Evolutionary conservation across 2,329 filamentous ascomycete species (phyloP).

Genomic region (Aspergillus tamarii): DNA sequence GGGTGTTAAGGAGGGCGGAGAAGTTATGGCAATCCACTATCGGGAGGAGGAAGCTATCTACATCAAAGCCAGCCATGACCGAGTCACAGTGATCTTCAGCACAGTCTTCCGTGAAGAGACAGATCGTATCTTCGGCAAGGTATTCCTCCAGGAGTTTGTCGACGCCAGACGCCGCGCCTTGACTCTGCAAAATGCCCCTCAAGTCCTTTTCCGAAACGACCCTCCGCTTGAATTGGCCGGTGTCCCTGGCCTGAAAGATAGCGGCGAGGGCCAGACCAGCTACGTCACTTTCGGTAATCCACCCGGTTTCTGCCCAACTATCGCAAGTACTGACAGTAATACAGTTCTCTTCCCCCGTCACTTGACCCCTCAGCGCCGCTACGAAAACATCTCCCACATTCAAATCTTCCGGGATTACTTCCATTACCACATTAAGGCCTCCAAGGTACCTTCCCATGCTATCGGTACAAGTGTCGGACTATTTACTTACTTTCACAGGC

Average conservation of each 20-base stretch:
- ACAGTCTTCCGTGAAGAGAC: conserved; percentile 98
- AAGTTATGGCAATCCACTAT: conserved; percentile 96
- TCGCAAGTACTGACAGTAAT: conserved; percentile 17
- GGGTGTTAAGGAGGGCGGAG: conserved; percentile 83
- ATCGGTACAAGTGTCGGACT: background rate
- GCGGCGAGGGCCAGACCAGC: conserved; percentile 82
- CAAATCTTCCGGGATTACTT: conserved; percentile 99
- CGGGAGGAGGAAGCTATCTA: conserved; percentile 98
- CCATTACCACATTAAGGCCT: conserved; percentile 99
- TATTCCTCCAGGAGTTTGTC: conserved; percentile 98
- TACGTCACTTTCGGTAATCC: conserved; percentile 93
- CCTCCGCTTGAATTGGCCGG: conserved; percentile 88
- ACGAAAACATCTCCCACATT: conserved; percentile 97
- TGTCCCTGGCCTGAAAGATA: conserved; percentile 77
- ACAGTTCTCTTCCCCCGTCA: conserved; percentile 94
- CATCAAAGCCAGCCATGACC: conserved; percentile 95
- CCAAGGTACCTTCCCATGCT: conserved; percentile 64
- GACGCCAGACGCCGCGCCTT: conserved; percentile 78
- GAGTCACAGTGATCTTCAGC: conserved; percentile 98
- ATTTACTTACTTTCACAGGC: conserved; percentile 56
- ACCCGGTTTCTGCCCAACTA: background rate
- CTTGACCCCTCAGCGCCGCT: conserved; percentile 84
- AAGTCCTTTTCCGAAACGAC: conserved; percentile 95
- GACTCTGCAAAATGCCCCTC: conserved; percentile 96
- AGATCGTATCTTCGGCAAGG: conserved; percentile 94